phyloP scores from a whole-genome alignment of 441 rosid species.

The Isatis lusitanica region DNA sequence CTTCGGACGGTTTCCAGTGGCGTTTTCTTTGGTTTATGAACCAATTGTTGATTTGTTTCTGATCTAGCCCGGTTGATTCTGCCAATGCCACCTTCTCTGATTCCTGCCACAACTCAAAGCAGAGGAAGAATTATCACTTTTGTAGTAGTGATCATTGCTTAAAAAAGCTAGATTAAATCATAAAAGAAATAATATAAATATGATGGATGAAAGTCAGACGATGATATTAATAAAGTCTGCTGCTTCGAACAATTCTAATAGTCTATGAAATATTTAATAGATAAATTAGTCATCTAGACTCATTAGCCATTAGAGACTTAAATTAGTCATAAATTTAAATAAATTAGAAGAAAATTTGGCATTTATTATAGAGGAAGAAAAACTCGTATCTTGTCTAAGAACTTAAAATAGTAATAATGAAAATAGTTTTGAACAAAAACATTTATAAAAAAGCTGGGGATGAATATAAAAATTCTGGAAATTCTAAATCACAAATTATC shows the following conservation, averaged over 20 bases:
- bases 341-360: neutral
- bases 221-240: neutral
- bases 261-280: neutral
- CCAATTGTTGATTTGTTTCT: constrained; percentile 98
- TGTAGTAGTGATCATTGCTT: neutral
- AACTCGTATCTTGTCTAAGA: neutral
- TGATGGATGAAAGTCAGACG: neutral
- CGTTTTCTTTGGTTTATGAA: constrained; percentile 96
- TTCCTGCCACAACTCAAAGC: constrained; percentile 50
- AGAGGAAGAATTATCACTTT: neutral
- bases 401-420: neutral
- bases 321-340: neutral
- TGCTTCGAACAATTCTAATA: neutral
- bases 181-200: neutral
- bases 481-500: neutral
- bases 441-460: too few relatives aligned
- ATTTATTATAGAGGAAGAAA: neutral
- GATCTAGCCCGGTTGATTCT: constrained; percentile 94
- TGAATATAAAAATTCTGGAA: neutral
- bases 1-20: constrained; percentile 99
- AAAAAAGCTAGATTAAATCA: neutral
- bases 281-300: neutral
- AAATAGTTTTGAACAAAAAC: too few relatives aligned
- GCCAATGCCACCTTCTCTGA: constrained; percentile 95
- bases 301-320: neutral